Evolutionary conservation across 2,329 filamentous ascomycete species (phyloP), one percentile per base, ranked within the genome.

Genomic region (Fusarium vanettenii): DNA sequence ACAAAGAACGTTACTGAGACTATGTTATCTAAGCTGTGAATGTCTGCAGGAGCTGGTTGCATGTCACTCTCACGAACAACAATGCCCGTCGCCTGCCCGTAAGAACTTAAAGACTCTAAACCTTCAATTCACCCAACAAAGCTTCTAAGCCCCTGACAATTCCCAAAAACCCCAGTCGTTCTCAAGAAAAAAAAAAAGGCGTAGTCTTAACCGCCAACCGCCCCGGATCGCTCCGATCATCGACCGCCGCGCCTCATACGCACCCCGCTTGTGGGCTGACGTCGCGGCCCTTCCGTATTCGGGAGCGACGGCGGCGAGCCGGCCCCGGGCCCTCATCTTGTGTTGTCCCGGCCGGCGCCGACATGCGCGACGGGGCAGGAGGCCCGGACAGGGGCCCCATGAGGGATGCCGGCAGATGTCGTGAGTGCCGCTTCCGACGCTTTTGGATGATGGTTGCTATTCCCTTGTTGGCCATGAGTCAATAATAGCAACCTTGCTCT

Each of bases 181-280:
- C 56, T 60, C 27, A 48, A n/a, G 52, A 68, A 71, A 74, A 59
- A 65, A 68, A 64, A 74, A 59, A 65, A 68, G 61, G 55, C 64
- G 73, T 77, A 55, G 61, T 64, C 29, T 39, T 60, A 48, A 50
- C 43, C 68, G 27, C 48, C 48, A 67, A 69, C 67, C 60, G 48
- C 60, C 62, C 76, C 77, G 77, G 77, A 68, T 73, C 74, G 66
- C 77, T 72, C 77, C 77, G 77, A 78, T 59, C 64, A 70, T 68
- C 66, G 62, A 76, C 64, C 66, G 66, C 60, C 70, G 67, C 70
- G 62, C 64, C 67, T 66, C 25, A 25, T 16, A 62, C 35, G 69
- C 71, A 45, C 77, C 56, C 77, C 77, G 76, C 77, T 79, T 71
- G 70, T 79, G 77, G 76, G 69, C 76, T 79, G 77, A 79, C 76